These are phyloP conservation scores for Capsicum rhomboideum DNA, from an alignment of 257 asterid species.

Conservation along the genomic window DNA sequence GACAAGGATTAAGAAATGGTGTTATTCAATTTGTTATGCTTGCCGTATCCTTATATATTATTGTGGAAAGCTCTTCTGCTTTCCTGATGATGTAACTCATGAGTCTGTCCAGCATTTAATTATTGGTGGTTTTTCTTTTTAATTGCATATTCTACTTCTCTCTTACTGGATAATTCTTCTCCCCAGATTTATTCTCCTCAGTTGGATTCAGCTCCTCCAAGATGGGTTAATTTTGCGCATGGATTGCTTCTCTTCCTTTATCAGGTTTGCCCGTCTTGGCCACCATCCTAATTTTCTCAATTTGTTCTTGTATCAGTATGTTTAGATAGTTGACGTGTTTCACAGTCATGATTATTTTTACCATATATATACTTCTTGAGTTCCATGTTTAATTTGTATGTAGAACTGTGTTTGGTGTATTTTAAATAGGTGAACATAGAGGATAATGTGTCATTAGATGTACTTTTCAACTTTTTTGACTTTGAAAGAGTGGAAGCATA, in stretches of 20 bases:
- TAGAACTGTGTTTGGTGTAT: not conserved
- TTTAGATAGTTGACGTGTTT: not conserved
- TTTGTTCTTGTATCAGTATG: not conserved
- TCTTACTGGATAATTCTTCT: conserved; percentile 6
- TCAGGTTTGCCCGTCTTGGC: conserved; percentile 41
- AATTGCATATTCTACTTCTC: not conserved
- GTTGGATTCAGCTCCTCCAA: conserved; percentile 86
- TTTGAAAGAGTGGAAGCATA: not conserved
- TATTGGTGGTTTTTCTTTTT: not conserved
- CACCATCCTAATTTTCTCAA: not conserved
- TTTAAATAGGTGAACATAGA: not conserved
- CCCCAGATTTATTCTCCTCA: conserved; percentile 84
- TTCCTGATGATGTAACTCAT: not conserved
- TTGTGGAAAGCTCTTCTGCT: not conserved
- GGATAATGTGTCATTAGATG: not conserved
- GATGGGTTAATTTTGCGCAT: conserved; percentile 93
- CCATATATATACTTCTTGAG: not conserved
- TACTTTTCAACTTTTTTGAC: not conserved
- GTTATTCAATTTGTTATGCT: not conserved
- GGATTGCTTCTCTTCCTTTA: conserved; percentile 84
- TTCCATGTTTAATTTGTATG: not conserved
- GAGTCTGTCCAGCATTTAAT: not conserved
- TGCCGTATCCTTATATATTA: not conserved
- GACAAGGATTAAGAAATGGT: not conserved
- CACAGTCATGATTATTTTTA: not conserved